Evolutionary conservation across 331 rosid species (phyloP).

Genomic region (Erythrophleum ivorense): DNA sequence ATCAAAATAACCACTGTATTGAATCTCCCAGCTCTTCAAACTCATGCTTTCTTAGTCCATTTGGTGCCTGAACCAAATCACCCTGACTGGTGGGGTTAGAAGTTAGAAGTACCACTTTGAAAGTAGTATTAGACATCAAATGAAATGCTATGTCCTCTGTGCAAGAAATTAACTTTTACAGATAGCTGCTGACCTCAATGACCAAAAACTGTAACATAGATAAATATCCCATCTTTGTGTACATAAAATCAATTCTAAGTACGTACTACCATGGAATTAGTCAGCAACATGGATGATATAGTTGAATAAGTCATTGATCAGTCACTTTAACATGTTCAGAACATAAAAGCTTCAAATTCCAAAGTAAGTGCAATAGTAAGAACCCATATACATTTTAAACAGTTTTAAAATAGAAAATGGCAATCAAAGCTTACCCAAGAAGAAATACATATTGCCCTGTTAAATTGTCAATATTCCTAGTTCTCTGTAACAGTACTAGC

Average conservation of each 20-base stretch:
- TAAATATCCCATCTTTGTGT: neutral
- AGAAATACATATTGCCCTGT: constrained; percentile 91
- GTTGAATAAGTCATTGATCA: constrained; percentile 22
- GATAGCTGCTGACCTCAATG: constrained; percentile 2
- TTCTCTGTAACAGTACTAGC: constrained; percentile 80
- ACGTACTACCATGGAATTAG: neutral
- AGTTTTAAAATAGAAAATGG: constrained; percentile 8
- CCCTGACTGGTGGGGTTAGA: too few relatives aligned
- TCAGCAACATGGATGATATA: neutral
- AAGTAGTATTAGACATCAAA: neutral
- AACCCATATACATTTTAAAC: constrained; percentile 16
- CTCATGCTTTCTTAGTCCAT: constrained; percentile 28
- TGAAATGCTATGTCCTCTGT: constrained; percentile 21
- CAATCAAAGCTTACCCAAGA: constrained; percentile 66
- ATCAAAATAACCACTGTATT: too few relatives aligned
- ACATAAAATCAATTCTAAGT: neutral
- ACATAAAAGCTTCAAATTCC: constrained; percentile 21
- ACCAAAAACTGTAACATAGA: neutral
- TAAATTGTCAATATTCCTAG: constrained; percentile 91
- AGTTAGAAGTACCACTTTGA: constrained; percentile 25
- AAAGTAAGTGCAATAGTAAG: constrained; percentile 27
- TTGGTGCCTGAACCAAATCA: constrained; percentile 1
- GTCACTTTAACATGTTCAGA: constrained; percentile 25
- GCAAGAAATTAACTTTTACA: constrained; percentile 5
- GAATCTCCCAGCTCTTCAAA: neutral